Evolutionary conservation across 371 early-diverging fungal genomes (phyloP).

Genomic region (Rhizopus arrhizus): DNA sequence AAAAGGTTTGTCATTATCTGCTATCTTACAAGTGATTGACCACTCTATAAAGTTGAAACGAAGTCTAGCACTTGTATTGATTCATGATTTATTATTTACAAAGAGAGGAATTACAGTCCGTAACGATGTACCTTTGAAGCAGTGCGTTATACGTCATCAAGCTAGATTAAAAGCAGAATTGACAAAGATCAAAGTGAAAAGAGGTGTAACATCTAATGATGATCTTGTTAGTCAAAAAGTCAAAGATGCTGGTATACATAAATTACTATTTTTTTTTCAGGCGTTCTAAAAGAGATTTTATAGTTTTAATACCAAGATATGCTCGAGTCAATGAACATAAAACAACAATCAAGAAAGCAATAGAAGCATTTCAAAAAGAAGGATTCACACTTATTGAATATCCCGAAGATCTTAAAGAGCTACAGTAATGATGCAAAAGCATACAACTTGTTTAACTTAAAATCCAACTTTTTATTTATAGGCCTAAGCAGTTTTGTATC

Average conservation of each 20-base stretch:
- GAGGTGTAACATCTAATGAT: constrained; percentile 60
- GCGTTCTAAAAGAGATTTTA: neutral
- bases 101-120: constrained; percentile 69
- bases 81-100: constrained; percentile 85
- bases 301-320: constrained; percentile 70
- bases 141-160: constrained; percentile 68
- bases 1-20: constrained; percentile 48
- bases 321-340: constrained; percentile 76
- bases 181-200: constrained; percentile 71
- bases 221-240: constrained; percentile 72
- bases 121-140: constrained; percentile 64
- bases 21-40: neutral
- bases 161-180: constrained; percentile 74
- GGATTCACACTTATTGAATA: constrained; percentile 57
- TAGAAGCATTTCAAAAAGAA: constrained; percentile 64
- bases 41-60: constrained; percentile 33
- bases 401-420: constrained; percentile 32
- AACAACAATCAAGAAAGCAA: constrained; percentile 67
- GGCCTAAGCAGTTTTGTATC: constrained; percentile 47
- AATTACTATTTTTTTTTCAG: too few relatives aligned
- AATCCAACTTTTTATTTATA: constrained; percentile 4
- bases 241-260: constrained; percentile 47
- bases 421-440: constrained; percentile 33
- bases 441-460: neutral
- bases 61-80: constrained; percentile 64